Evolutionary conservation across 2,329 filamentous ascomycete species (phyloP).

Genomic region (Dactylellina parvicollis): DNA sequence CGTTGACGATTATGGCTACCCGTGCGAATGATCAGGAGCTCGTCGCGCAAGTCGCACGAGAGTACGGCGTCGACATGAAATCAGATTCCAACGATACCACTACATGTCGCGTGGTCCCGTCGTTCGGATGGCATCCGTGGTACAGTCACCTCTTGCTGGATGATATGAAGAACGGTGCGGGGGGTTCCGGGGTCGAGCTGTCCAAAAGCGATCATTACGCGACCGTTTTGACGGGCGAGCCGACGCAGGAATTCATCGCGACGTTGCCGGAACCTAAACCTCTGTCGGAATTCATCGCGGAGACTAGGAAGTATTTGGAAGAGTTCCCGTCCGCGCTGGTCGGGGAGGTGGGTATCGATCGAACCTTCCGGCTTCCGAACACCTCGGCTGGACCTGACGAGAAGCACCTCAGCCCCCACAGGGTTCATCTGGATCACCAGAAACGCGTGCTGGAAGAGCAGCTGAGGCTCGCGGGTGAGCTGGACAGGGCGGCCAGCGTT

Average conservation of each 20-base stretch:
- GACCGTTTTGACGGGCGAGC: slow-evolving; percentile 70
- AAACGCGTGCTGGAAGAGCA: slow-evolving; percentile 73
- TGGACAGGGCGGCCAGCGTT: slow-evolving; percentile 73
- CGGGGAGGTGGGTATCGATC: slow-evolving; percentile 81
- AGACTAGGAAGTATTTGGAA: slow-evolving; percentile 68
- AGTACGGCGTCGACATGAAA: slow-evolving; percentile 64
- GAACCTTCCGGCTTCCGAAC: slow-evolving; percentile 76
- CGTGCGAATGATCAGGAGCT: slow-evolving; percentile 78
- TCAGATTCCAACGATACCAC: slow-evolving; percentile 58
- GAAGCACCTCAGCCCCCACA: slow-evolving; percentile 72
- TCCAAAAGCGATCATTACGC: slow-evolving; percentile 69
- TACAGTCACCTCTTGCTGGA: slow-evolving; percentile 81
- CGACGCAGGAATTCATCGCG: slow-evolving; percentile 62
- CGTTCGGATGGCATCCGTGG: slow-evolving; percentile 91
- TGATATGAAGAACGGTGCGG: slow-evolving; percentile 62
- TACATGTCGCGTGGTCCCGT: slow-evolving; percentile 67
- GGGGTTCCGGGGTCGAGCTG: not conserved
- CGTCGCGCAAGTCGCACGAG: slow-evolving; percentile 70
- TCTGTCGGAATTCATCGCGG: slow-evolving; percentile 69
- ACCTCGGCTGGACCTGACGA: slow-evolving; percentile 70
- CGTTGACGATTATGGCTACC: slow-evolving; percentile 80
- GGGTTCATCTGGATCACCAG: slow-evolving; percentile 76
- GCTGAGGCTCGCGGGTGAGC: slow-evolving; percentile 75
- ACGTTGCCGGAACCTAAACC: slow-evolving; percentile 70
- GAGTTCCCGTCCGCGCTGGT: slow-evolving; percentile 73